These are phyloP conservation scores for Apophysomyces elegans DNA, from an alignment of 371 early-diverging fungal species.

Conservation along the genomic window DNA sequence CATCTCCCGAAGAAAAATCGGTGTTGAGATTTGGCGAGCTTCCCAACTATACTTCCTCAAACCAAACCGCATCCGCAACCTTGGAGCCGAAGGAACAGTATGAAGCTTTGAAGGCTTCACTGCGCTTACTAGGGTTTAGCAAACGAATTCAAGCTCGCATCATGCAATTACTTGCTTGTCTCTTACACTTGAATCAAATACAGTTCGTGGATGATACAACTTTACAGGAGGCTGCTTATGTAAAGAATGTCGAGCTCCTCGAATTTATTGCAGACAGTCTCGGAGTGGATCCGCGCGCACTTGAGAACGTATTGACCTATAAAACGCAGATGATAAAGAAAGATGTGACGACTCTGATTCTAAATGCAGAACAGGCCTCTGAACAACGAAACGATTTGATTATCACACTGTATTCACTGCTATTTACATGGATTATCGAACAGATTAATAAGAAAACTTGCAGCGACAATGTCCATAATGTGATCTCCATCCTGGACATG, in stretches of 20 bases:
- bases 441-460: conserved; percentile 31
- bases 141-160: conserved; percentile 79
- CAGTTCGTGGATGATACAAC: conserved; percentile 68
- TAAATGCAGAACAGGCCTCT: conserved; percentile 56
- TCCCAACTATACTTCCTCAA: conserved; percentile 24
- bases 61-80: conserved; percentile 13
- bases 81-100: conserved; percentile 45
- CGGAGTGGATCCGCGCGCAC: conserved; percentile 67
- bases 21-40: conserved; percentile 36
- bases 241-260: conserved; percentile 62
- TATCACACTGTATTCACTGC: conserved; percentile 27
- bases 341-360: conserved; percentile 60
- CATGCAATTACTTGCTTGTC: conserved; percentile 81
- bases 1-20: conserved; percentile 40
- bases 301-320: conserved; percentile 55
- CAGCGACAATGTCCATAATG: conserved; percentile 60
- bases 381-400: conserved; percentile 36
- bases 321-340: conserved; percentile 39
- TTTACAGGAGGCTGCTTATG: conserved; percentile 55
- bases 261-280: conserved; percentile 76
- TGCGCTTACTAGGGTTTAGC: conserved; percentile 80
- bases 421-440: conserved; percentile 35
- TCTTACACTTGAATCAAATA: conserved; percentile 87
- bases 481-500: conserved; percentile 72
- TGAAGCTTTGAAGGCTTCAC: conserved; percentile 65